Evolutionary conservation across 805 yeast species (phyloP).

Genomic region (Yamadazyma ubonensis): DNA sequence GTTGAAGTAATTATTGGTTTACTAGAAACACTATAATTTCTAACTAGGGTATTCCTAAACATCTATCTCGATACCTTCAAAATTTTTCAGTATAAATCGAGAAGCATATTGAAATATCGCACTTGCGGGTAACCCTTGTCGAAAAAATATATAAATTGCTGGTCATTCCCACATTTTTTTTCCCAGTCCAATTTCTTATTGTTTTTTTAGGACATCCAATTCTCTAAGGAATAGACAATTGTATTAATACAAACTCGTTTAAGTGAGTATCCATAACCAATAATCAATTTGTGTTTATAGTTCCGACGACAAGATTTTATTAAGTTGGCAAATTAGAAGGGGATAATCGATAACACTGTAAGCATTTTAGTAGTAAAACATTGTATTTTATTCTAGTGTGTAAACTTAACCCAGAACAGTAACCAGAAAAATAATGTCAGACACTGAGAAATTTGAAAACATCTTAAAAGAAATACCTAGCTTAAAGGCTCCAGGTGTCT

Average conservation of each 20-base stretch:
- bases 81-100: constrained; percentile 9
- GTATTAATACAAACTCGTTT: neutral
- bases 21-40: constrained; percentile 8
- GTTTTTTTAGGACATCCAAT: neutral
- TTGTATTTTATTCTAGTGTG: constrained; percentile 2
- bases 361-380: constrained; percentile 8
- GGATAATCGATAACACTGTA: constrained; percentile 3
- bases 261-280: constrained; percentile 5
- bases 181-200: neutral
- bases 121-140: constrained; percentile 9
- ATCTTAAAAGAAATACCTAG: constrained; percentile 51
- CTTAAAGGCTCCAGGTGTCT: constrained; percentile 85
- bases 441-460: constrained; percentile 46
- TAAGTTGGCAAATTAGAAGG: neutral
- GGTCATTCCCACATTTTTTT: constrained; percentile 7
- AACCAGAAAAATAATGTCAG: constrained; percentile 30
- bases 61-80: constrained; percentile 4
- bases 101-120: neutral
- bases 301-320: neutral
- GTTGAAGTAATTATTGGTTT: constrained; percentile 39
- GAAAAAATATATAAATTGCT: neutral
- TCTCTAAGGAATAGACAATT: constrained; percentile 4
- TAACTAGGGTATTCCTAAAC: constrained; percentile 6
- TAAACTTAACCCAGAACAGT: neutral
- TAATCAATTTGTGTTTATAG: constrained; percentile 5